Conservation (phyloP, 257 asterid species). For the Fraxinus cuspidata region DNA sequence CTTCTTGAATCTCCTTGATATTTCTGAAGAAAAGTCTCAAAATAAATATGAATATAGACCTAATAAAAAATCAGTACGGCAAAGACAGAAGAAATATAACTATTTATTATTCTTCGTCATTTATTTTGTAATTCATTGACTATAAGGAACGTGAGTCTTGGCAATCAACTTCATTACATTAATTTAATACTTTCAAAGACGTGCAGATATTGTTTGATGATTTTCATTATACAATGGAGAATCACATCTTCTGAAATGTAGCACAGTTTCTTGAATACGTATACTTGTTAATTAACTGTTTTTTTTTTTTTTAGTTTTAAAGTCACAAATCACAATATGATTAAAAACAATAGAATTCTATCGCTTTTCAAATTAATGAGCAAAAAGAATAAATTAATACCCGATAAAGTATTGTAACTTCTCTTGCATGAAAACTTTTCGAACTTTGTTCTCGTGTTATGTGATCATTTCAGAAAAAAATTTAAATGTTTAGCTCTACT, state of each 20-base stretch:
- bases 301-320: too few species aligned
- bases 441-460: background rate
- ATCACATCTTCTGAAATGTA: background rate
- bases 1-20: too few species aligned
- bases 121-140: background rate
- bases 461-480: background rate
- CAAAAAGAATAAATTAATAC: background rate
- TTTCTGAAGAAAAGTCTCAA: too few species aligned
- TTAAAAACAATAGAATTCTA: too few species aligned
- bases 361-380: background rate
- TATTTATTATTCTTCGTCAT: background rate
- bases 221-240: background rate
- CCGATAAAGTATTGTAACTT: too few species aligned
- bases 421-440: background rate
- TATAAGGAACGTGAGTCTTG: background rate
- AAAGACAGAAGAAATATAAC: background rate
- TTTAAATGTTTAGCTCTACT: too few species aligned
- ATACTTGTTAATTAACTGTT: too few species aligned
- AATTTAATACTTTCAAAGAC: background rate
- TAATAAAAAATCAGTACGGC: background rate
- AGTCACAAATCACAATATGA: background rate
- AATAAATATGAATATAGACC: too few species aligned
- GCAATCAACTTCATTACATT: background rate
- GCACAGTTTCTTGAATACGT: background rate
- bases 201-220: background rate